Conservation (phyloP, 805 yeast genomes). For the Metschnikowia baotianmanensis region DNA sequence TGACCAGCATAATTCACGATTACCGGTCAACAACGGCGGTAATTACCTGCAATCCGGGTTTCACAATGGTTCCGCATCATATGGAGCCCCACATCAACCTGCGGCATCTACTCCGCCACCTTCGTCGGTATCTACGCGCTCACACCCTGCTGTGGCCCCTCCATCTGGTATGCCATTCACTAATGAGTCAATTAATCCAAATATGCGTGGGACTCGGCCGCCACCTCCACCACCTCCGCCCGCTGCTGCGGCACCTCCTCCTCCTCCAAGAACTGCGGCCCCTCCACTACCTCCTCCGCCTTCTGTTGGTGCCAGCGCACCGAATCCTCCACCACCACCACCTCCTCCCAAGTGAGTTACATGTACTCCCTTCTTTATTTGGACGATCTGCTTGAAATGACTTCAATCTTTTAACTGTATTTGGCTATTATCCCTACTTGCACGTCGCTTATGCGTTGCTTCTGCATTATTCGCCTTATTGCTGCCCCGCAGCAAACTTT, state of each 20-base stretch:
- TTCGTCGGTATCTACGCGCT: neutral
- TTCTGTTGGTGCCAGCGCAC: slow-evolving; percentile 1
- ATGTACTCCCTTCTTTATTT: no score
- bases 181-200: slow-evolving; percentile 5
- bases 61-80: neutral
- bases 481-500: no score
- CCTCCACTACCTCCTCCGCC: slow-evolving; percentile 14
- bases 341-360: no score
- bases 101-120: neutral
- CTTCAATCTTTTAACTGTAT: no score
- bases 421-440: no score
- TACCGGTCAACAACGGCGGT: no score
- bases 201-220: slow-evolving; percentile 2
- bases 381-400: no score
- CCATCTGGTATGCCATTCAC: slow-evolving; percentile 16
- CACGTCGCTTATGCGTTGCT: no score
- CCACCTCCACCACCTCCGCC: slow-evolving; percentile 8
- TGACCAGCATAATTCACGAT: neutral
- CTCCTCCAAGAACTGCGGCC: slow-evolving; percentile 21
- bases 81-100: neutral
- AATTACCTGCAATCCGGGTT: no score
- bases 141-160: slow-evolving; percentile 4
- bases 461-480: no score
- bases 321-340: slow-evolving; percentile 10
- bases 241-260: slow-evolving; percentile 14